phyloP scores from a whole-genome alignment of 768 basidiomycete species.

The Hericium coralloides region DNA sequence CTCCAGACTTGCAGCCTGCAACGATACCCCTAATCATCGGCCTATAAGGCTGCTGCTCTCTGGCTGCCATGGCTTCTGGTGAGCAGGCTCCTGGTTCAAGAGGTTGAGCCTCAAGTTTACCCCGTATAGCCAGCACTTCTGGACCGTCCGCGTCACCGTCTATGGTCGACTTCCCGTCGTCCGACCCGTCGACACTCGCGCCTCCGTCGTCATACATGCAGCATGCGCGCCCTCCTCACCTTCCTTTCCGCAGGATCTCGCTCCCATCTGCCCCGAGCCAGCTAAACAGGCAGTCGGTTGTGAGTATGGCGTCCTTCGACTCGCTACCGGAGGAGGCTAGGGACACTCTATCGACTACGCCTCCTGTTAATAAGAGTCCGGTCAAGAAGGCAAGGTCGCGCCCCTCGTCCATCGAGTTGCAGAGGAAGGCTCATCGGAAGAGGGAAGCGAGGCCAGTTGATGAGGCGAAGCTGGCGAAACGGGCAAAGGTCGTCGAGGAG shows the following conservation, averaged over 20 bases:
- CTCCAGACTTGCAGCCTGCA: neutral
- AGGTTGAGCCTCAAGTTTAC: neutral
- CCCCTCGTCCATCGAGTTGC: slow-evolving; percentile 31
- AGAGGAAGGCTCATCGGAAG: slow-evolving; percentile 28
- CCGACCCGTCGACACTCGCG: slow-evolving; percentile 3
- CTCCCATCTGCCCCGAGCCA: slow-evolving; percentile 32
- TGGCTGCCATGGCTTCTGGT: neutral
- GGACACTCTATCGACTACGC: slow-evolving; percentile 17
- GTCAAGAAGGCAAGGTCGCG: slow-evolving; percentile 19
- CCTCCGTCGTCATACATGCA: slow-evolving; percentile 1
- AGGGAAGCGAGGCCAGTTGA: slow-evolving; percentile 32
- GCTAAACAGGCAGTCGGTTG: slow-evolving; percentile 53
- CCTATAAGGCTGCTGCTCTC: too few relatives aligned
- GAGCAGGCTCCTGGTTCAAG: neutral
- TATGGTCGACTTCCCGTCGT: slow-evolving; percentile 11
- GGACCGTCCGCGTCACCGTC: neutral
- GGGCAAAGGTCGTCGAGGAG: slow-evolving; percentile 66
- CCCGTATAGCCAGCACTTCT: neutral
- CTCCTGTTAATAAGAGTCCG: slow-evolving; percentile 26
- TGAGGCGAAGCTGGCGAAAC: slow-evolving; percentile 44
- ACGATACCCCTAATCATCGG: neutral
- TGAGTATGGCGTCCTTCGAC: slow-evolving; percentile 66
- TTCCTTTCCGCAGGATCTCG: slow-evolving; percentile 38
- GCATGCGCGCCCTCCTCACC: slow-evolving; percentile 44
- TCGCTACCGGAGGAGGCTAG: slow-evolving; percentile 50